Conservation (phyloP, 2,329 filamentous ascomycete genomes). For the Aulographum hederae region DNA sequence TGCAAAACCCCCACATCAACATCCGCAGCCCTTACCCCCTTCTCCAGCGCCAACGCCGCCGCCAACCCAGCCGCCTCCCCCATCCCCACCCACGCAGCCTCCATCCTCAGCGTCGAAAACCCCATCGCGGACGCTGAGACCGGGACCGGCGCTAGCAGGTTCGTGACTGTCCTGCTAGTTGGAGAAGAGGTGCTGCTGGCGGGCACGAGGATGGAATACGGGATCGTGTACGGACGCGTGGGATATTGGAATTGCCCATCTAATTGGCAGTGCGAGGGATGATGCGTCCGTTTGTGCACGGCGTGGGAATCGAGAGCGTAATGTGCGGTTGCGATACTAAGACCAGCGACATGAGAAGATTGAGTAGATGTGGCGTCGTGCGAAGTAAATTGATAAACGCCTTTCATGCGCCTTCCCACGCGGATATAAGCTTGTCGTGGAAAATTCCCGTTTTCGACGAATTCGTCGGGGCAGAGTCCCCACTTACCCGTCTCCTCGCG, state of each 20-base stretch:
- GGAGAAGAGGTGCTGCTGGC: too few relatives aligned
- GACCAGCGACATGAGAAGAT: too few relatives aligned
- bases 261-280: too few relatives aligned
- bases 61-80: slow-evolving; percentile 4
- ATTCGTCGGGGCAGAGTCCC: neutral
- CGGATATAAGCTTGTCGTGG: neutral
- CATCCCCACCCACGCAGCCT: slow-evolving; percentile 5
- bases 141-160: slow-evolving; percentile 4
- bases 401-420: neutral
- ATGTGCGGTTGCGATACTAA: too few relatives aligned
- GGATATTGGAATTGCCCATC: too few relatives aligned
- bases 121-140: slow-evolving; percentile 2
- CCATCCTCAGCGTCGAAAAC: slow-evolving; percentile 4
- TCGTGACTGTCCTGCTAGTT: slow-evolving; percentile 2
- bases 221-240: slow-evolving; percentile 5
- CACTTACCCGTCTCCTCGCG: neutral
- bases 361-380: too few relatives aligned
- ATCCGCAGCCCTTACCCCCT: neutral
- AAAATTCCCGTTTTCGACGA: neutral
- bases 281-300: too few relatives aligned
- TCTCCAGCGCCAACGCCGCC: neutral
- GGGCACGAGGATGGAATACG: slow-evolving; percentile 2
- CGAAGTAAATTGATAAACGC: neutral
- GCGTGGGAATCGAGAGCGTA: neutral
- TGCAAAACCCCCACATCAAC: neutral